Base-by-base conservation (phyloP, 805 yeast genomes). In the Pichia phayaonensis region DNA sequence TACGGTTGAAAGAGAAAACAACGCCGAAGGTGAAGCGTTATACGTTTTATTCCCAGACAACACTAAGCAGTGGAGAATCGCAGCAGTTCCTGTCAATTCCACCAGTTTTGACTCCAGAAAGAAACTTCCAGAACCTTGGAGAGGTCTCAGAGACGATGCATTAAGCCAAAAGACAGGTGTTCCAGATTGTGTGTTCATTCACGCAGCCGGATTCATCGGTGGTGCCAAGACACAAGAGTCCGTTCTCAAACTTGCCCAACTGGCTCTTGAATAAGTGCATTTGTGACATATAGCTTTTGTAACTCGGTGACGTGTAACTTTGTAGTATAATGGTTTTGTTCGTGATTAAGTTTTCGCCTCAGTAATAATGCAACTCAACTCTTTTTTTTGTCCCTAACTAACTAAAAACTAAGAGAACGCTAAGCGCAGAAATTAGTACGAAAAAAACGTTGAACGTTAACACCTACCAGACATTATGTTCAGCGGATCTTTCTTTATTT, bases 181-280 rank as follows among this genome's bases (percentile, higher is more conserved):
- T 49, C 81, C 79, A 31, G 96, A 87, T 10, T 87, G 97, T 64
- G 80, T 90, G 21, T 94, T 94, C 63, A 81, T 94, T 51, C 99
- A 94, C 61, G 97, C 98, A 42, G 87, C 96, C 41, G 98, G 99
- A 0, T 94, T 94, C 69, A 94, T 94, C 61, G 99, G 99, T 43
- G 99, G 99, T 48, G 88, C 92, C 50, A 75, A 81, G 62, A 77
- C 95, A 23, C 72, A 75, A 55, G 97, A 89, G 47, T 85, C 86
- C 31, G 97, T 84, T 15, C 64, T 89, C 51, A 68, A 79, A 61
- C 75, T 94, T 67, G 97, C 98, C 8, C 71, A 59, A 46, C 51
- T 47, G 58, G 54, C 66, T 18, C 22, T 61, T 27, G 54, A 44
- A 46, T 45, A 26, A 11, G 29, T 38, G n/a, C n/a, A n/a, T n/a